Evolutionary conservation across 495 filamentous ascomycete species (phyloP).

Genomic region (Xylaria cubensis): DNA sequence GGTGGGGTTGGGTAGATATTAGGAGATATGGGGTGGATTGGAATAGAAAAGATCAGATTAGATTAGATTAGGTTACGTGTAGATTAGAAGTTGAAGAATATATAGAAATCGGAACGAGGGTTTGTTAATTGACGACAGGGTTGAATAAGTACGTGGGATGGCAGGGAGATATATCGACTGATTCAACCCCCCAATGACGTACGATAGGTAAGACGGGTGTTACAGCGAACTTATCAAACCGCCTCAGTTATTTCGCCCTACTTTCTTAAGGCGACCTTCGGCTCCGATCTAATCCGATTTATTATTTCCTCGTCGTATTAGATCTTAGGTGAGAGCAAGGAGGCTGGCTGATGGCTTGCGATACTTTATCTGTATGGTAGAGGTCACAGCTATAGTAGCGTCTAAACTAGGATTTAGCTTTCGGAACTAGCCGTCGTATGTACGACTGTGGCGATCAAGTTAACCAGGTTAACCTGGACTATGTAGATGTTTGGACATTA

Average conservation of each 20-base stretch:
- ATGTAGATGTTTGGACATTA: no score
- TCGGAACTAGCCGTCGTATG: neutral
- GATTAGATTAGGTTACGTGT: no score
- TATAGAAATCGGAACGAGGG: neutral
- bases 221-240: neutral
- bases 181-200: neutral
- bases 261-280: neutral
- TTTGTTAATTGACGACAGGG: neutral
- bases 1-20: neutral
- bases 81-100: neutral
- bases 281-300: neutral
- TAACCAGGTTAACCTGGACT: no score
- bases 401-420: neutral
- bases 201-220: neutral
- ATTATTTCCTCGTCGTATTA: neutral
- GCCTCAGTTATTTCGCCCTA: neutral
- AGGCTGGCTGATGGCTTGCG: neutral
- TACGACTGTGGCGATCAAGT: neutral
- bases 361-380: neutral
- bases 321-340: neutral
- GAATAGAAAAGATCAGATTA: neutral
- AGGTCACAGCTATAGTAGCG: no score
- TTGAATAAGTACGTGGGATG: neutral
- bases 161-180: neutral
- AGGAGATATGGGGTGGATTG: neutral